These are phyloP conservation scores for Ceratocystis alfenasii DNA, from an alignment of 2,329 filamentous ascomycete species.

Conservation along the genomic window DNA sequence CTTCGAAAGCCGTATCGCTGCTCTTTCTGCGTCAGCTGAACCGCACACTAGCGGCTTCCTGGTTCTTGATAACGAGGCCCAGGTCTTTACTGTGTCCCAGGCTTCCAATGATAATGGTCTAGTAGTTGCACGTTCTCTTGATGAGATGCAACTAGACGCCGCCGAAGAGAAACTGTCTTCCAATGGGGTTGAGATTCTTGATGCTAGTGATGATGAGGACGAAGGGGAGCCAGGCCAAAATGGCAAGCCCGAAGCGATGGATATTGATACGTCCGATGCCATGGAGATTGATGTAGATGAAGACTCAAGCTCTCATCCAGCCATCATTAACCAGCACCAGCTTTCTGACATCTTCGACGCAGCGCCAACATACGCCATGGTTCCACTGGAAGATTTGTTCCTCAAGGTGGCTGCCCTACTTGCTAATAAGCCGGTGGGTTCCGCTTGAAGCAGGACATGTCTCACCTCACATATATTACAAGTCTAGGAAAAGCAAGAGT, in stretches of 20 bases:
- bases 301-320: constrained; percentile 39
- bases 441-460: background rate
- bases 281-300: constrained; percentile 37
- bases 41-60: constrained; percentile 56
- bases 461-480: constrained; percentile 6
- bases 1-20: constrained; percentile 48
- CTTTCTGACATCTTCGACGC: constrained; percentile 59
- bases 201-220: constrained; percentile 34
- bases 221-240: constrained; percentile 25
- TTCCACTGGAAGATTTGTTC: constrained; percentile 64
- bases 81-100: constrained; percentile 53
- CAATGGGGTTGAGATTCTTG: constrained; percentile 29
- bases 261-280: constrained; percentile 29
- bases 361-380: constrained; percentile 55
- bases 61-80: constrained; percentile 61
- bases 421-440: constrained; percentile 19
- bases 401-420: constrained; percentile 53
- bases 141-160: constrained; percentile 41
- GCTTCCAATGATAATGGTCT: constrained; percentile 44
- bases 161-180: constrained; percentile 26
- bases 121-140: constrained; percentile 43
- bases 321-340: constrained; percentile 55
- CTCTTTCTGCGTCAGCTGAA: constrained; percentile 40
- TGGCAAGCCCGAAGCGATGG: constrained; percentile 11
- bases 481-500: constrained; percentile 11